Base-by-base conservation (phyloP, 768 basidiomycete genomes). In the Kwoniella mangroviensis region DNA sequence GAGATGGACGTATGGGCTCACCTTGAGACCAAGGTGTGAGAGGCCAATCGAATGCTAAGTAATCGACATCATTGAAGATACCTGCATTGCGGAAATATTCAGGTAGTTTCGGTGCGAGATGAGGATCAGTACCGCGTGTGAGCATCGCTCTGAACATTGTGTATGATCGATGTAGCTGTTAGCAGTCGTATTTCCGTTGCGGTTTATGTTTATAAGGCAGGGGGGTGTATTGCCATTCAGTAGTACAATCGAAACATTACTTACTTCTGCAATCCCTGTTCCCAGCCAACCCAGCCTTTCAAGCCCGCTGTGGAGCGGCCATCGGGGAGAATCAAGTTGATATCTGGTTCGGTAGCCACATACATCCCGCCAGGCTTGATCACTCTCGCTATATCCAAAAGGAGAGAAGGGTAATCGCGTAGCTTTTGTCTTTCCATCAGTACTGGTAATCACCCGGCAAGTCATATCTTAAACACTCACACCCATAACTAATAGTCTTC, bases 111-210 rank as follows among this genome's bases (percentile, higher is more conserved):
- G 55, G 53, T 22, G 68, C 61, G 10, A 63, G 26, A 43, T 56
- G 63, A 7, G 68, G 68, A 51, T 69, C 68, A 11, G 63, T 40
- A 12, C 68, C 68, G 45, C 68, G 13, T 19, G 62, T 63, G 15
- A 40, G 19, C 49, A 63, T 24, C 13, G 57, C 68, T 43, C 62
- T 63, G 26, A 43, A 57, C 5, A 49, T 13, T 4, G n/a, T 3
- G 21, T 26, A 21, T 24, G 19, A 7, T 7, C 6, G 34, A 34
- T 34, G 34, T 34, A 34, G 3, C 4, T 4, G 34, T 34, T 34
- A 34, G 34, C 34, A 34, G 26, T 2, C 26, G 2, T 26, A 26
- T 26, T 4, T 26, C 4, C 4, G 26, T 26, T 26, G 26, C 28
- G 4, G 28, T 5, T 28, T 3, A 3, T 28, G 28, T 28, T 3